These are phyloP conservation scores for Rhizophora apiculata DNA, from an alignment of 345 rosid genomes.

Conservation along the genomic window DNA sequence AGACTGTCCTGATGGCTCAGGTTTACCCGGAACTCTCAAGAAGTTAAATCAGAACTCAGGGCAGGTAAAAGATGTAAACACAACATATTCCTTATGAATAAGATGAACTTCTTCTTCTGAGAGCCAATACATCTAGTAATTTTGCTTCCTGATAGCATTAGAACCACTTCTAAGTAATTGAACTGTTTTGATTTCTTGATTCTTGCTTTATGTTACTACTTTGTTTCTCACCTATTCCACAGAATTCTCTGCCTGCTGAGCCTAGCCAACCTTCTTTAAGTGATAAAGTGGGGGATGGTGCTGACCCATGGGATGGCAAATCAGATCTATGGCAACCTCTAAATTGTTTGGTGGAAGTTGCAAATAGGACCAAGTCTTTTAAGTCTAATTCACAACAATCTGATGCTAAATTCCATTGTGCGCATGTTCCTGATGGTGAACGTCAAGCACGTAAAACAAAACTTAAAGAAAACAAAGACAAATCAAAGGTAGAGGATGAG, in stretches of 20 bases:
- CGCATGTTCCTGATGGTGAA: slow-evolving; percentile 12
- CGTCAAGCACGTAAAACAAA: slow-evolving; percentile 16
- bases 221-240: slow-evolving; percentile 4
- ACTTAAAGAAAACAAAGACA: slow-evolving; percentile 14
- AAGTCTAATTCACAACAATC: slow-evolving; percentile 21
- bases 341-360: slow-evolving; percentile 34
- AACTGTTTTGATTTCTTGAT: background rate
- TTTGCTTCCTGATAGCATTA: slow-evolving; percentile 1
- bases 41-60: slow-evolving; percentile 7
- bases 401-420: slow-evolving; percentile 15
- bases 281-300: slow-evolving; percentile 18
- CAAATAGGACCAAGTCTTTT: slow-evolving; percentile 28
- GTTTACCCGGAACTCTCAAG: slow-evolving; percentile 19
- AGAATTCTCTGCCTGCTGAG: slow-evolving; percentile 27
- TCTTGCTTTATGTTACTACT: background rate
- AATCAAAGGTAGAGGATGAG: slow-evolving; percentile 17
- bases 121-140: background rate
- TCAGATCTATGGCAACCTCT: slow-evolving; percentile 37
- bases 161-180: background rate
- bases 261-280: slow-evolving; percentile 8
- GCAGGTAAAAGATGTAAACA: slow-evolving; percentile 21
- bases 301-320: slow-evolving; percentile 22
- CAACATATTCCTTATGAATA: slow-evolving; percentile 10
- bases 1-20: slow-evolving; percentile 15
- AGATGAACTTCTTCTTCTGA: background rate